phyloP scores from a whole-genome alignment of 2,329 filamentous ascomycete genomes.

The Leptographium flavum region DNA sequence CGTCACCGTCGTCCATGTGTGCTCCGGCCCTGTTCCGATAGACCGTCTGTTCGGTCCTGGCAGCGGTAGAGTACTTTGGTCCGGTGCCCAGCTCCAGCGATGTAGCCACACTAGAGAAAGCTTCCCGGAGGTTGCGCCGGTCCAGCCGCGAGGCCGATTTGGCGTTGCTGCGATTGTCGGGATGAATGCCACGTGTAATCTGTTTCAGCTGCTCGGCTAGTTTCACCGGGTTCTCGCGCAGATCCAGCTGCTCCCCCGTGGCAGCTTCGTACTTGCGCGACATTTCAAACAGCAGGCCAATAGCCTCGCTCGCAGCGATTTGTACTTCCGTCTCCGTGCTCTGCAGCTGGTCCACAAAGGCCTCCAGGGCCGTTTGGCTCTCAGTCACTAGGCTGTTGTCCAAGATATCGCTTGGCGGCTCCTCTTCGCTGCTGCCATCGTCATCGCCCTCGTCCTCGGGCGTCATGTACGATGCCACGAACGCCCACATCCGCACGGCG shows the following conservation, averaged over 20 bases:
- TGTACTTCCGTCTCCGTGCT: conserved; percentile 60
- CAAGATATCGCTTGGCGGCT: conserved; percentile 49
- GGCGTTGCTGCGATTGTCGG: conserved; percentile 13
- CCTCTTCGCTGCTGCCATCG: conserved; percentile 32
- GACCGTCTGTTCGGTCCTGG: conserved; percentile 24
- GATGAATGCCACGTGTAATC: conserved; percentile 24
- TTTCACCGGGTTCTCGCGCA: conserved; percentile 35
- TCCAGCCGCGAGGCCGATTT: conserved; percentile 36
- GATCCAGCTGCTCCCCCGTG: conserved; percentile 31
- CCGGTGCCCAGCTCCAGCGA: conserved; percentile 40
- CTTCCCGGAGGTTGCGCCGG: conserved; percentile 31
- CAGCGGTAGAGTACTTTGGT: conserved; percentile 37
- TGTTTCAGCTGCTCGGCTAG: conserved; percentile 33
- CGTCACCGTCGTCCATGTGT: not conserved
- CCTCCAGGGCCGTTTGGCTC: conserved; percentile 60
- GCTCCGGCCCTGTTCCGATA: conserved; percentile 23
- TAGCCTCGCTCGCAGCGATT: conserved; percentile 63
- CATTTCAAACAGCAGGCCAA: conserved; percentile 72
- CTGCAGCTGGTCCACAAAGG: conserved; percentile 75
- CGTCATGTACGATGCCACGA: conserved; percentile 43
- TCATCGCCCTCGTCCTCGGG: conserved; percentile 53
- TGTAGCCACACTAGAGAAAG: conserved; percentile 36
- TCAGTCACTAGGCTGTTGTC: conserved; percentile 38
- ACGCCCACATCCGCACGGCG: conserved; percentile 65
- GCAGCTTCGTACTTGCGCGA: conserved; percentile 33